Evolutionary conservation across 345 rosid species (phyloP), one percentile per base, ranked within the genome.

Genomic region (Erucastrum elatum): DNA sequence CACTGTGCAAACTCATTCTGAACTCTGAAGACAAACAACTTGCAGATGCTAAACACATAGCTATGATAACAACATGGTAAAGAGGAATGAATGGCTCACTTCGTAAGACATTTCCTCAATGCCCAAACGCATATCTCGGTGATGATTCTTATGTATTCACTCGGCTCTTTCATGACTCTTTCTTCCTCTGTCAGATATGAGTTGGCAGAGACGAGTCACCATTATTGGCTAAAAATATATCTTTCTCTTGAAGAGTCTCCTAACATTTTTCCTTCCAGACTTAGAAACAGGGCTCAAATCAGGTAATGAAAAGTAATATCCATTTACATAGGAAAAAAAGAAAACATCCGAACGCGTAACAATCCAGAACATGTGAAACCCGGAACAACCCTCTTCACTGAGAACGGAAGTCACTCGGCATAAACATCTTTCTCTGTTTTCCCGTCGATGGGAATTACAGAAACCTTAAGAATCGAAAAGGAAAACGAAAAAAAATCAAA

Each of bases 21-120:
- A n/a, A n/a, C n/a, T n/a, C n/a, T n/a, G n/a, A n/a, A n/a, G n/a
- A n/a, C n/a, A n/a, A n/a, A n/a, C n/a, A n/a, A n/a, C n/a, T n/a
- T n/a, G n/a, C n/a, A n/a, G n/a, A 65, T 17, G 66, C 8, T 13
- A 29, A 62, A 29, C 3, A 29, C 30, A 37, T 33, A 66, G 8
- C 41, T 62, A 31, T 30, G 11, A 13, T 31, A 33, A 53, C 35
- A 21, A 56, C 29, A 63, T 12, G 0, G 2, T 49, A 44, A 44
- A 12, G 53, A 44, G 5, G 12, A 44, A 44, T 44, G 53, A 44
- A 68, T 64, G 44, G 59, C 72, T 78, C 74, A 90, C 97, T 86
- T 94, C 98, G 41, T 94, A 94, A 64, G 97, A 88, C 97, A 92
- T 92, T 79, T 92, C 88, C 86, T 91, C 98, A 35, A 89, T 90